These are phyloP conservation scores for Aphanomyces euteiches DNA, from an alignment of 352 stramenopile species.

Conservation along the genomic window DNA sequence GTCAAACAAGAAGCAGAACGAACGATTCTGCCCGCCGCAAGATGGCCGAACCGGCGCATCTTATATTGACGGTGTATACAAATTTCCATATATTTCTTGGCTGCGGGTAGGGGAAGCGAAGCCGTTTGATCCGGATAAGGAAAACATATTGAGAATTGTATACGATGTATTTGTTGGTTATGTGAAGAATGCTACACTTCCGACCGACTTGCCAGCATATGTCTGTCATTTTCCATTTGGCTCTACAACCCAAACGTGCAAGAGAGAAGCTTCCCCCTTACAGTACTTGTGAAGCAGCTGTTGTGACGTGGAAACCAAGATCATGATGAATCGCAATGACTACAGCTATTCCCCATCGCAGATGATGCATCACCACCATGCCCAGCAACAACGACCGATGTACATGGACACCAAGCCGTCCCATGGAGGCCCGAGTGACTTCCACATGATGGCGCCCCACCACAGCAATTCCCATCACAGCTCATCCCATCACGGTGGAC, in stretches of 20 bases:
- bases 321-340: conserved; percentile 35
- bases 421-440: conserved; percentile 31
- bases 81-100: not conserved
- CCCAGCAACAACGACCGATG: conserved; percentile 39
- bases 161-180: conserved; percentile 2
- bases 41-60: not conserved
- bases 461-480: conserved; percentile 36
- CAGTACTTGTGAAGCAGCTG: conserved; percentile 21
- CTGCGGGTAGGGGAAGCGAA: not conserved
- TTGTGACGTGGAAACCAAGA: conserved; percentile 18
- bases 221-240: conserved; percentile 33
- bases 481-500: conserved; percentile 32
- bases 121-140: not conserved
- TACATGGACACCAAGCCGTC: conserved; percentile 38
- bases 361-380: conserved; percentile 35
- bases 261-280: conserved; percentile 12
- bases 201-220: conserved; percentile 28
- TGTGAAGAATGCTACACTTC: conserved; percentile 19
- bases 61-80: conserved; percentile 14
- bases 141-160: conserved; percentile 20
- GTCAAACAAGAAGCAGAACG: no score
- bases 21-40: no score
- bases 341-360: conserved; percentile 50
- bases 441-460: conserved; percentile 41
- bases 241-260: conserved; percentile 25